phyloP scores from a whole-genome alignment of 768 basidiomycete genomes.

The Coprinopsis strossmayeri region DNA sequence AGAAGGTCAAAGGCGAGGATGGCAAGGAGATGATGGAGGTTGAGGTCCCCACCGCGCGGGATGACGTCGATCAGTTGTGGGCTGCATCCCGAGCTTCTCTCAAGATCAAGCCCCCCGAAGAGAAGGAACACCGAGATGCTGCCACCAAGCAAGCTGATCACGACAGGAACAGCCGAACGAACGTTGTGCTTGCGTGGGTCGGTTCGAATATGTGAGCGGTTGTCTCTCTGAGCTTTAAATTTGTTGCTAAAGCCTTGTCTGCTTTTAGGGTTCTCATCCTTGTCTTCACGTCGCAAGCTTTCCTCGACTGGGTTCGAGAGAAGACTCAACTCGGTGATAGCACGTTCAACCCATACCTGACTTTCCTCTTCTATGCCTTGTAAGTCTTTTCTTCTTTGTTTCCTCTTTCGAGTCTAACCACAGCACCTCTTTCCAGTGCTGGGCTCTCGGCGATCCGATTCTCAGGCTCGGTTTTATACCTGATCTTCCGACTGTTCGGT shows the following conservation, averaged over 20 bases:
- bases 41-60: slow-evolving; percentile 71
- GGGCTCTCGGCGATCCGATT: slow-evolving; percentile 79
- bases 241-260: slow-evolving; percentile 9
- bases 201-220: slow-evolving; percentile 73
- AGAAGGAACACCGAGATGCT: slow-evolving; percentile 78
- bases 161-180: slow-evolving; percentile 78
- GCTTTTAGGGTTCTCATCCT: slow-evolving; percentile 56
- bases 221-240: slow-evolving; percentile 1
- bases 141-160: slow-evolving; percentile 87
- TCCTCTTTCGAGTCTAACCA: slow-evolving; percentile 7
- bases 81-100: slow-evolving; percentile 65
- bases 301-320: slow-evolving; percentile 62
- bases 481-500: slow-evolving; percentile 70
- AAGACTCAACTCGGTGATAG: slow-evolving; percentile 48
- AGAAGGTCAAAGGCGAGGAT: slow-evolving; percentile 79
- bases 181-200: slow-evolving; percentile 78
- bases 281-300: slow-evolving; percentile 70
- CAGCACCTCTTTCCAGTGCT: slow-evolving; percentile 38
- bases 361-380: slow-evolving; percentile 67
- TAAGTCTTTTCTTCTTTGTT: slow-evolving; percentile 20
- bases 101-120: slow-evolving; percentile 58
- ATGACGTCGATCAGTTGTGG: slow-evolving; percentile 90
- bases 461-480: slow-evolving; percentile 69
- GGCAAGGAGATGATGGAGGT: slow-evolving; percentile 88
- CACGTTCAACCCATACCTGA: slow-evolving; percentile 85